Conservation (phyloP, 179 eudicot genomes). For the Silene coronaria region DNA sequence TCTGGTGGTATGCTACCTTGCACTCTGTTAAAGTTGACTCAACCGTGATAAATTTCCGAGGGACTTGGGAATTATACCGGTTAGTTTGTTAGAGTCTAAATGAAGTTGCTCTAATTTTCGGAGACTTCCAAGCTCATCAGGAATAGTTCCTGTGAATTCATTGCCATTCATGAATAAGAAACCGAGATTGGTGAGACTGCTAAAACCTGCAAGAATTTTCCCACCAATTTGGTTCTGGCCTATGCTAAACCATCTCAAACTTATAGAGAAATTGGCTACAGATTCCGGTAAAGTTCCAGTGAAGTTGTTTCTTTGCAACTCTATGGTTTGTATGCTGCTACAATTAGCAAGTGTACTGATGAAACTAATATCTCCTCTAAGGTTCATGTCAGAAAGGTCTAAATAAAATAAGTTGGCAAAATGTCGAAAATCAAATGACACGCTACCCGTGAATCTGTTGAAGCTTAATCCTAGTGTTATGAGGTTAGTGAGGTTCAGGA, state of each 20-base stretch:
- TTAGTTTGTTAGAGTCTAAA: conserved; percentile 7
- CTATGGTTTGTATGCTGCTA: conserved; percentile 7
- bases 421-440: conserved; percentile 8
- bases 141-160: conserved; percentile 22
- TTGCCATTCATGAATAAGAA: background rate
- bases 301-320: conserved; percentile 9
- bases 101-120: background rate
- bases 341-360: conserved; percentile 27
- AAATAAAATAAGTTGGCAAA: background rate
- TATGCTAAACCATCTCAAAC: background rate
- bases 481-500: conserved; percentile 34
- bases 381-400: background rate
- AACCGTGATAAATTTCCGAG: conserved; percentile 19
- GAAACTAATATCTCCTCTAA: conserved; percentile 30
- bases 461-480: background rate
- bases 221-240: conserved; percentile 14
- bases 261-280: conserved; percentile 32
- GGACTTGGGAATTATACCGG: conserved; percentile 20
- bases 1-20: conserved; percentile 25
- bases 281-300: conserved; percentile 22
- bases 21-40: conserved; percentile 12
- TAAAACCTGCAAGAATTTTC: conserved; percentile 18
- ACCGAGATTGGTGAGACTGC: conserved; percentile 12
- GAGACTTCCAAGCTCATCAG: conserved; percentile 16
- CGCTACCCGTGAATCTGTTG: conserved; percentile 25